Percentiles rank a stretch among this genome's conserved stretches.
Evolutionary conservation across 2,329 filamentous ascomycete genomes (phyloP).

Genomic region (Meredithiella fracta): DNA sequence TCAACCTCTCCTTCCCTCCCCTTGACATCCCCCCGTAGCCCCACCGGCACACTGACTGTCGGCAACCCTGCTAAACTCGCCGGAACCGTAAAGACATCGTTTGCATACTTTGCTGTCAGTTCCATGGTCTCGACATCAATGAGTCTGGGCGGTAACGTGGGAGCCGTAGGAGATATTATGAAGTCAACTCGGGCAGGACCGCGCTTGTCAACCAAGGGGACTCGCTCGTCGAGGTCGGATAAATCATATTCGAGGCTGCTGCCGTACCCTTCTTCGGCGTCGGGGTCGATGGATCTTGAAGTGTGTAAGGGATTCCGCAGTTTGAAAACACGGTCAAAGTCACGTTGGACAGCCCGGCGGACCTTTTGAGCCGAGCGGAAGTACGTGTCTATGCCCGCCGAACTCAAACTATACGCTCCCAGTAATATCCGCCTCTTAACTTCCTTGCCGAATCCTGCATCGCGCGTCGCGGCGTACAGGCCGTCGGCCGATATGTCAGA

Average conservation of each 20-base stretch:
- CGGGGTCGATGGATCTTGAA: conserved; percentile 18
- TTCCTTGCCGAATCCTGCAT: conserved; percentile 62
- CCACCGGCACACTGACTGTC: conserved; percentile 60
- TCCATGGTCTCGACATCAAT: conserved; percentile 33
- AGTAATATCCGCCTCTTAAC: conserved; percentile 76
- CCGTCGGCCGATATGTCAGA: conserved; percentile 37
- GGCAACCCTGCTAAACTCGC: conserved; percentile 84
- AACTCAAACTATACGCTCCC: conserved; percentile 78
- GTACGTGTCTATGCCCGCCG: conserved; percentile 86
- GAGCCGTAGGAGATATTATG: conserved; percentile 73
- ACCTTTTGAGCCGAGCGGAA: conserved; percentile 88
- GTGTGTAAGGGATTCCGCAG: conserved; percentile 49
- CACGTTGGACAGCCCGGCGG: conserved; percentile 63
- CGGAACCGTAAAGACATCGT: conserved; percentile 90
- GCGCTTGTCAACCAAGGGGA: conserved; percentile 36
- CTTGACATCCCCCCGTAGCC: conserved; percentile 17
- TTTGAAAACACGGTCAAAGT: conserved; percentile 69
- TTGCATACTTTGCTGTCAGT: conserved; percentile 66
- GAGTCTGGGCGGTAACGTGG: conserved; percentile 53
- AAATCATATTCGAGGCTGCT: conserved; percentile 33
- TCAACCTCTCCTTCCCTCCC: conserved; percentile 17
- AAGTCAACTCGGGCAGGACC: conserved; percentile 60
- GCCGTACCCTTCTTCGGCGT: not conserved
- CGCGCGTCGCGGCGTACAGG: conserved; percentile 62
- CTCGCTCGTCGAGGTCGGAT: conserved; percentile 39